Conservation (phyloP, 306 rosid species). For the Abrus precatorius region DNA sequence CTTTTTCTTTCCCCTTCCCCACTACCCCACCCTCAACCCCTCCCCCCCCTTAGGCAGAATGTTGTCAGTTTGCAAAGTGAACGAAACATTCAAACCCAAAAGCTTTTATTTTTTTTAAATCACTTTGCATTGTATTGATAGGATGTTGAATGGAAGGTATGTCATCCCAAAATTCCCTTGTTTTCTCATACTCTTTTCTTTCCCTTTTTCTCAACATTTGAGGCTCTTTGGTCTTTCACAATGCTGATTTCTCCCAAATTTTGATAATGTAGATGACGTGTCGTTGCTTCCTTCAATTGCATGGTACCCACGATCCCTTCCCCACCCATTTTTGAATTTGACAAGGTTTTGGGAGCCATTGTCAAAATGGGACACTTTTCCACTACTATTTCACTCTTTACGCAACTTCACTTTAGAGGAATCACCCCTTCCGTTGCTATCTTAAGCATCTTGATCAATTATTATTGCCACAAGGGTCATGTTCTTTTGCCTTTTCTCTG, state of each 20-base stretch:
- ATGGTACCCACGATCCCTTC: slow-evolving; percentile 31
- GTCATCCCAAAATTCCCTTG: slow-evolving; percentile 45
- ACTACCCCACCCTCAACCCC: too few species aligned
- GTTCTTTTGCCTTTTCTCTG: slow-evolving; percentile 50
- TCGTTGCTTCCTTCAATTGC: slow-evolving; percentile 39
- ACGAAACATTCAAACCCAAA: background rate
- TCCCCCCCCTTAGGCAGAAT: background rate
- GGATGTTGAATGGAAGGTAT: slow-evolving; percentile 48
- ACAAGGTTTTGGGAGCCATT: slow-evolving; percentile 47
- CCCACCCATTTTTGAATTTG: slow-evolving; percentile 36
- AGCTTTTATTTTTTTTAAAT: background rate
- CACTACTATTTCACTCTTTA: slow-evolving; percentile 47
- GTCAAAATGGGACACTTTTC: slow-evolving; percentile 48
- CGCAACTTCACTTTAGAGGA: slow-evolving; percentile 20
- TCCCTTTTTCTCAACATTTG: slow-evolving; percentile 13
- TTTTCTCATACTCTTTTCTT: slow-evolving; percentile 21
- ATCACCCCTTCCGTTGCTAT: slow-evolving; percentile 47
- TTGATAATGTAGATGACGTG: slow-evolving; percentile 38
- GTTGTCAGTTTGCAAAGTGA: background rate
- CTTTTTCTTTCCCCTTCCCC: too few species aligned
- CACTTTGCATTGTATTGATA: background rate
- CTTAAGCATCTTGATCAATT: slow-evolving; percentile 51
- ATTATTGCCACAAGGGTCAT: slow-evolving; percentile 45
- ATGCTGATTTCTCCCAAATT: background rate
- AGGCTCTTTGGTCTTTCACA: slow-evolving; percentile 43